phyloP scores from a whole-genome alignment of 1,284 basidiomycete species.

The Trametes versicolor region DNA sequence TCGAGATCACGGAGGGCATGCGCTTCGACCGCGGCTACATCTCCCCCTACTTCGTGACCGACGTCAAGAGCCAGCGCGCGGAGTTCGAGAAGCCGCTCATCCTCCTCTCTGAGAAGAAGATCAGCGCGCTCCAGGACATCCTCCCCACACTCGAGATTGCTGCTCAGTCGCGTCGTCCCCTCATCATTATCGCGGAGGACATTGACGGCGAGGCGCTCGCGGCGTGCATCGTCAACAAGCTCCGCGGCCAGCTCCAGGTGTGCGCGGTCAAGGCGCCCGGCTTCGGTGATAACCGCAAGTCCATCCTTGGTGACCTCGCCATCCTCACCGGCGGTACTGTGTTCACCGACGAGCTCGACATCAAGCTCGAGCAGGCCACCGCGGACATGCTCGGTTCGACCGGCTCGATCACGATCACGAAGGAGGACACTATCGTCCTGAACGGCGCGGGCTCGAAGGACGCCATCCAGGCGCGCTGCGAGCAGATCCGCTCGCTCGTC shows the following conservation, averaged over 20 bases:
- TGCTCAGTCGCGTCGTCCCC: slow-evolving; percentile 90
- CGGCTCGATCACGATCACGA: slow-evolving; percentile 94
- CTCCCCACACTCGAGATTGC: slow-evolving; percentile 94
- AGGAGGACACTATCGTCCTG: slow-evolving; percentile 98
- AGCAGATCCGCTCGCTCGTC: slow-evolving; percentile 92
- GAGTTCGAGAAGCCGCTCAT: slow-evolving; percentile 98
- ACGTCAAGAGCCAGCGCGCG: slow-evolving; percentile 96
- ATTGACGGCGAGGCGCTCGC: slow-evolving; percentile 98
- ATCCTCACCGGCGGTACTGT: slow-evolving; percentile 98
- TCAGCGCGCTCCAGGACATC: slow-evolving; percentile 94
- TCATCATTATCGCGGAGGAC: slow-evolving; percentile 98
- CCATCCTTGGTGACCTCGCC: slow-evolving; percentile 95
- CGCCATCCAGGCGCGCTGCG: slow-evolving; percentile 88
- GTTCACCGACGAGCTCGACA: slow-evolving; percentile 98
- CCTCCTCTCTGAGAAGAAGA: slow-evolving; percentile 98
- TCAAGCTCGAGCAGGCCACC: slow-evolving; percentile 95
- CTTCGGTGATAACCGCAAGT: slow-evolving; percentile 99
- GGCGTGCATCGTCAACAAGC: slow-evolving; percentile 98
- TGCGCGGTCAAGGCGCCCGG: slow-evolving; percentile 97
- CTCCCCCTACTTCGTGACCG: slow-evolving; percentile 98
- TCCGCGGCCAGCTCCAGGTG: slow-evolving; percentile 95
- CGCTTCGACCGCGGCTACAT: slow-evolving; percentile 99
- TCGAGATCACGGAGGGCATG: slow-evolving; percentile 99
- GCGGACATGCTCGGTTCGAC: slow-evolving; percentile 92
- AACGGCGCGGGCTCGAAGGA: slow-evolving; percentile 94